phyloP scores from a whole-genome alignment of 2,329 filamentous ascomycete genomes.

The Calonectria pseudoturangicola region DNA sequence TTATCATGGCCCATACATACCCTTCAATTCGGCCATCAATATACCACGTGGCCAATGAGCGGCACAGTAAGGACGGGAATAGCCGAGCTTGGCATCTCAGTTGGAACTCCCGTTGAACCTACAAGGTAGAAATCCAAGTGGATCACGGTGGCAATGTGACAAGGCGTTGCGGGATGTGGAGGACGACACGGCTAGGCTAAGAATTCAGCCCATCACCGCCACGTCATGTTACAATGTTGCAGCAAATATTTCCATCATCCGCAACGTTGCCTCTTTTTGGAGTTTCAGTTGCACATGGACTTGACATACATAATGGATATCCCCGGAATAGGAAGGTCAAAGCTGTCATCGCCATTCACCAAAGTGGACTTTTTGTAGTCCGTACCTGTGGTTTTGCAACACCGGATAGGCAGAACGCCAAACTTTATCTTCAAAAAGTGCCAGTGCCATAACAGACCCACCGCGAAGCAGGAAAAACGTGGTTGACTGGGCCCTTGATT shows the following conservation, averaged over 20 bases:
- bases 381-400: constrained; percentile 5
- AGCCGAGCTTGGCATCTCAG: neutral
- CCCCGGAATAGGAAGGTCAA: constrained; percentile 15
- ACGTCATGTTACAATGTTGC: constrained; percentile 13
- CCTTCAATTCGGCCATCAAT: neutral
- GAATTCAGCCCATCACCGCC: constrained; percentile 16
- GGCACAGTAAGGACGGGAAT: neutral
- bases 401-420: constrained; percentile 13
- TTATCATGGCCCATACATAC: constrained; percentile 9
- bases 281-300: neutral
- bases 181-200: constrained; percentile 2
- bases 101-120: neutral
- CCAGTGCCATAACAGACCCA: neutral
- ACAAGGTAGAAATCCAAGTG: neutral
- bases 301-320: constrained; percentile 9
- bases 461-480: constrained; percentile 2
- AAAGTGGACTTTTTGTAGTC: constrained; percentile 1
- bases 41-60: constrained; percentile 8
- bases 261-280: neutral
- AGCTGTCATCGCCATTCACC: neutral
- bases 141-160: constrained; percentile 12
- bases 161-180: constrained; percentile 6
- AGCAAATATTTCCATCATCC: constrained; percentile 3
- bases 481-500: constrained; percentile 1
- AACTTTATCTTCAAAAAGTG: neutral